Base-by-base conservation (phyloP, 2,329 filamentous ascomycete species). In the Penicillium italicum region DNA sequence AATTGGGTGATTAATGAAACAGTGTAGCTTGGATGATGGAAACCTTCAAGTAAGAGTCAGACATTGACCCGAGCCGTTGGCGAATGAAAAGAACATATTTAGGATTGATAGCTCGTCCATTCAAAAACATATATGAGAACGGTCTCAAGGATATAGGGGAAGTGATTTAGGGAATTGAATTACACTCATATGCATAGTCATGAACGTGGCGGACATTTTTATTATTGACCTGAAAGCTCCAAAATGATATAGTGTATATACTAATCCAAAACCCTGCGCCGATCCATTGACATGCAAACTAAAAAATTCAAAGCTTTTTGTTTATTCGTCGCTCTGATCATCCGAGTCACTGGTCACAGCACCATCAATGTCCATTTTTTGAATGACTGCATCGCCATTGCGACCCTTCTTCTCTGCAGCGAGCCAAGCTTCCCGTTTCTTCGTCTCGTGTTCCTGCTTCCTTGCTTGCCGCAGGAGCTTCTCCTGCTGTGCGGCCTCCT, bases 361-460 rank as follows among this genome's bases (percentile, higher is more conserved):
- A 9, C 58, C 63, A 42, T 74, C 72, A 31, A 66, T 57, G 44
- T 76, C 74, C 69, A 76, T 73, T 55, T 69, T 66, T 37, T 69
- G 69, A 43, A 77, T 62, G n/a, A 64, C 65, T 6, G 63, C 63
- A 62, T 77, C 74, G 1, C 74, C 74, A 60, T 75, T 76, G 53
- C 66, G 66, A 26, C 76, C 76, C 54, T 70, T 73, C 58, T 74
- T 78, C 58, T 77, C 75, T 4, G 74, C 75, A 22, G 73, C 70
- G 59, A 78, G 74, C 71, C 76, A 79, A 22, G 74, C 74, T 61
- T 77, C 68, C 53, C 76, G 68, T 50, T 69, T 71, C 52, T 71
- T 70, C n/a, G 65, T 56, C 33, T 72, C 74, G n/a, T 71, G 68
- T 30, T 73, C 72, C 50, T 77, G 74, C 55, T 72, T 76, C 50